A percentile compares a stretch with the other conserved stretches of the same genome.
Evolutionary conservation across 352 stramenopile species (phyloP).

Genomic region (Phytophthora chlamydospora): DNA sequence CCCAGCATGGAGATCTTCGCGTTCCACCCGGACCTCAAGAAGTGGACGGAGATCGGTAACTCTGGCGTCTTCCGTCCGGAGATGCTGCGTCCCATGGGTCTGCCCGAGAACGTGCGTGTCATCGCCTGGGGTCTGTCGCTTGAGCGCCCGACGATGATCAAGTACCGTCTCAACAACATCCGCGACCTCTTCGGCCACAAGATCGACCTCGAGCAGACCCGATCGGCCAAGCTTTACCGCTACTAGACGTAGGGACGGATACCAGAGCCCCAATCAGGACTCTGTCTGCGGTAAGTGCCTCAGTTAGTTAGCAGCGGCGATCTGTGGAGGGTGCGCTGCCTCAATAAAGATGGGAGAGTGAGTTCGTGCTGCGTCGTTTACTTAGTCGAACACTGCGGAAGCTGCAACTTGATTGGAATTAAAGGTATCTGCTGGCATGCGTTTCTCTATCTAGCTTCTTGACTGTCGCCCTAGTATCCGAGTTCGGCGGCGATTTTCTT

Average conservation of each 20-base stretch:
- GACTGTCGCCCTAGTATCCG: conserved; percentile 51
- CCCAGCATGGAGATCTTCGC: conserved; percentile 99
- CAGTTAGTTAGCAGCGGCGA: conserved; percentile 24
- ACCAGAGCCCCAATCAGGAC: conserved; percentile 3
- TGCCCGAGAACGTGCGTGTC: conserved; percentile 98
- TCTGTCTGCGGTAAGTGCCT: conserved; percentile 18
- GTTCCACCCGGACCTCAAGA: conserved; percentile 99
- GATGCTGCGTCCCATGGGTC: conserved; percentile 98
- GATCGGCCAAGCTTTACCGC: conserved; percentile 91
- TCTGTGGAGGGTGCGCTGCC: conserved; percentile 17
- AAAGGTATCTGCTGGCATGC: conserved; percentile 8
- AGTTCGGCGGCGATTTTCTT: conserved; percentile 71
- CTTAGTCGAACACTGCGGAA: background rate
- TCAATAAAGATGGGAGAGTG: conserved; percentile 28
- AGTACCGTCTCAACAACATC: conserved; percentile 99
- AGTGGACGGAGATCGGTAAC: conserved; percentile 99
- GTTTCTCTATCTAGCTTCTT: conserved; percentile 32
- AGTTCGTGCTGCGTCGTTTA: conserved; percentile 7
- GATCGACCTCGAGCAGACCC: conserved; percentile 96
- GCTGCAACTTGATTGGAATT: conserved; percentile 13
- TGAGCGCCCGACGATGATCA: conserved; percentile 99
- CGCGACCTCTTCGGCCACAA: conserved; percentile 99
- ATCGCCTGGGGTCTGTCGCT: conserved; percentile 99
- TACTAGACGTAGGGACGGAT: conserved; percentile 51
- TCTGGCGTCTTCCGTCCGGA: conserved; percentile 99